Conservation (phyloP, 371 early-diverging fungal genomes). For the Entomophthora muscae region DNA sequence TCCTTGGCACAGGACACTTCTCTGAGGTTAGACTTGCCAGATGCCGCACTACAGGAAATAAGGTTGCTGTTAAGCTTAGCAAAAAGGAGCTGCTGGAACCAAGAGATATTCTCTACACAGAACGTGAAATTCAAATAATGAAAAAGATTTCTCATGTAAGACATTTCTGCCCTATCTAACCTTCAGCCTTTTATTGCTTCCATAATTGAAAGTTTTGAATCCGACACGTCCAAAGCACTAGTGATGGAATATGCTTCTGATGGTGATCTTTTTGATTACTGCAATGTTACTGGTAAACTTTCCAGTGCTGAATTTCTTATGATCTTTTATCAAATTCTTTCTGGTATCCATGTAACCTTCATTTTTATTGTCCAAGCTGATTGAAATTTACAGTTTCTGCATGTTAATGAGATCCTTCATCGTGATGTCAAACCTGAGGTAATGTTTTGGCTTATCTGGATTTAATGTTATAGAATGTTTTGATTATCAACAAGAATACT, state of each 20-base stretch:
- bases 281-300: background rate
- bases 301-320: background rate
- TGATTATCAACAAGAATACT: background rate
- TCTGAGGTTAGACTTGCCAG: background rate
- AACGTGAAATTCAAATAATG: background rate
- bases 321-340: conserved; percentile 1
- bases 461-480: conserved; percentile 1
- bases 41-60: background rate
- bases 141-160: background rate
- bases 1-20: background rate
- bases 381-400: background rate
- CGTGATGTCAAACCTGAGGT: conserved; percentile 5
- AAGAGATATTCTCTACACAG: background rate
- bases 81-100: background rate
- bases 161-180: background rate
- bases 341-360: background rate
- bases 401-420: background rate
- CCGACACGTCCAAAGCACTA: background rate
- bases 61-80: background rate
- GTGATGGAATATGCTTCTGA: background rate
- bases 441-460: background rate
- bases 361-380: background rate
- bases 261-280: conserved; percentile 1
- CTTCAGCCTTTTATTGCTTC: background rate
- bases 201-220: background rate